Evolutionary conservation across 495 filamentous ascomycete species (phyloP).

Genomic region (Lepraria neglecta): DNA sequence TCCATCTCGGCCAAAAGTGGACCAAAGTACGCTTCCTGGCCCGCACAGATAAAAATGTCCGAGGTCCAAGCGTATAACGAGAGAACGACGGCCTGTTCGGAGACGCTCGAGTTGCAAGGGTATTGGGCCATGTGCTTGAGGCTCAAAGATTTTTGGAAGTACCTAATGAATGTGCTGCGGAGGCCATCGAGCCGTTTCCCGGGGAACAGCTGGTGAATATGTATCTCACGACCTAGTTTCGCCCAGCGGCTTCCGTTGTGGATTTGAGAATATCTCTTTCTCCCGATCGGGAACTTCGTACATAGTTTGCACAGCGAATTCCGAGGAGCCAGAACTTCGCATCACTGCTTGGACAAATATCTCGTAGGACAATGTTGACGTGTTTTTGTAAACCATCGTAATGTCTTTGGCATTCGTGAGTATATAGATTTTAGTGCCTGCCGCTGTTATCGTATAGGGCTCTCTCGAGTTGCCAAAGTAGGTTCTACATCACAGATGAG

Average conservation of each 20-base stretch:
- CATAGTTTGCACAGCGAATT: constrained; percentile 8
- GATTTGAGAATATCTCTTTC: not conserved
- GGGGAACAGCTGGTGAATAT: not conserved
- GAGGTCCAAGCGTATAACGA: constrained; percentile 23
- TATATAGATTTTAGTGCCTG: constrained; percentile 27
- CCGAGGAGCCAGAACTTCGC: constrained; percentile 9
- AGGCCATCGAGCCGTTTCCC: no score
- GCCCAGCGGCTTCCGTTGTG: not conserved
- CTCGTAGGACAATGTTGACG: constrained; percentile 26
- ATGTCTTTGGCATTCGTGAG: constrained; percentile 25
- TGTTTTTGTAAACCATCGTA: constrained; percentile 27
- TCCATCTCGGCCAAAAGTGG: constrained; percentile 21
- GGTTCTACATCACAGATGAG: constrained; percentile 4
- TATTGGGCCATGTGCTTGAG: no score
- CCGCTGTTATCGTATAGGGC: constrained; percentile 26
- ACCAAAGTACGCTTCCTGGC: constrained; percentile 29
- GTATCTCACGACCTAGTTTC: not conserved
- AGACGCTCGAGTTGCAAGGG: not conserved
- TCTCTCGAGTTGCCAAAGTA: constrained; percentile 21
- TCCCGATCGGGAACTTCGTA: not conserved
- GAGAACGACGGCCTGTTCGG: not conserved
- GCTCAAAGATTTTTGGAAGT: no score
- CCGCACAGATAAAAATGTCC: constrained; percentile 23
- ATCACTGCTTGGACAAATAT: constrained; percentile 25
- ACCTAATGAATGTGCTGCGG: no score